Conservation (phyloP, 2,329 filamentous ascomycete genomes). For the Lasiodiplodia citricola region DNA sequence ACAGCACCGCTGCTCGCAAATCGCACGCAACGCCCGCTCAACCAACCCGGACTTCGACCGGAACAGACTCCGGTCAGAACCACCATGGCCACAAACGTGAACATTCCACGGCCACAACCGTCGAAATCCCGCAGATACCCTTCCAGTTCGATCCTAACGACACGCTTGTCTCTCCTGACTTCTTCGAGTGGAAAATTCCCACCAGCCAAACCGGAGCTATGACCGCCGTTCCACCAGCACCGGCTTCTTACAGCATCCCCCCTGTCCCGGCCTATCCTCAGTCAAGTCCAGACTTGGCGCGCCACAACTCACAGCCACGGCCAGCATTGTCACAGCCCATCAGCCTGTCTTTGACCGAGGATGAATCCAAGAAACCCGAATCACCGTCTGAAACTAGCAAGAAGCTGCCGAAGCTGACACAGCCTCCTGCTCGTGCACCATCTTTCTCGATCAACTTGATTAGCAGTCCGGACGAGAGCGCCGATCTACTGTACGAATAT, state of each 20-base stretch:
- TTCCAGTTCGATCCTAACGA: slow-evolving; percentile 50
- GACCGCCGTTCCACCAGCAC: slow-evolving; percentile 49
- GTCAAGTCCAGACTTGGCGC: slow-evolving; percentile 57
- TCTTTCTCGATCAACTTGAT: slow-evolving; percentile 56
- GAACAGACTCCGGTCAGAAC: slow-evolving; percentile 35
- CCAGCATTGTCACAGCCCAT: slow-evolving; percentile 49
- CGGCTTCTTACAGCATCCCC: slow-evolving; percentile 42
- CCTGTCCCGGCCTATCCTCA: slow-evolving; percentile 52
- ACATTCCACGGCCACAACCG: slow-evolving; percentile 33
- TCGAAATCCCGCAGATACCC: slow-evolving; percentile 45
- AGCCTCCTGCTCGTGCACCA: slow-evolving; percentile 46
- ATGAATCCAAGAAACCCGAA: slow-evolving; percentile 53
- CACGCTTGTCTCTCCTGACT: slow-evolving; percentile 47
- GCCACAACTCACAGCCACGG: slow-evolving; percentile 21
- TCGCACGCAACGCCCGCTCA: slow-evolving; percentile 41
- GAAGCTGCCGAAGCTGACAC: slow-evolving; percentile 39
- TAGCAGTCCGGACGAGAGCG: slow-evolving; percentile 73
- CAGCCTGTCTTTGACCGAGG: slow-evolving; percentile 61
- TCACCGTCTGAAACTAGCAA: slow-evolving; percentile 40
- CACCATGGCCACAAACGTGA: slow-evolving; percentile 36
- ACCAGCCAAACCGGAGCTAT: slow-evolving; percentile 44
- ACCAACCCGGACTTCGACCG: slow-evolving; percentile 43
- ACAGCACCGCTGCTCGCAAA: slow-evolving; percentile 78
- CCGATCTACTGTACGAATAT: slow-evolving; percentile 90
- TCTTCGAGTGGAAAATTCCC: slow-evolving; percentile 52